phyloP scores from a whole-genome alignment of 768 basidiomycete genomes.

The Leccinum subgranulosum region DNA sequence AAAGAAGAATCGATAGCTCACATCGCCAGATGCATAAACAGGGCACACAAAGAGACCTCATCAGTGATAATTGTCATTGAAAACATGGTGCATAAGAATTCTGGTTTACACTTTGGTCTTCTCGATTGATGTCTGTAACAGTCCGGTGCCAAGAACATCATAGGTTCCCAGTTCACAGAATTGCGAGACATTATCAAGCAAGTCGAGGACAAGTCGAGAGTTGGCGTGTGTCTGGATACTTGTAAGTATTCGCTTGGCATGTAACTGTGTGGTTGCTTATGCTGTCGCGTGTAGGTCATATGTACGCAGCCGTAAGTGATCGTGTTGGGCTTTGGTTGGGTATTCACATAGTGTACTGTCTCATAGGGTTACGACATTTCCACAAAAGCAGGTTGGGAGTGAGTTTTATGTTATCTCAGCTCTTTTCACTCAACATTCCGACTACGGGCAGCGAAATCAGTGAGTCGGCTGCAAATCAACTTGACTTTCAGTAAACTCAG shows the following conservation, averaged over 20 bases:
- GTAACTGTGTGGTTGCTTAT: neutral
- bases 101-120: neutral
- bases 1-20: conserved; percentile 55
- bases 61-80: conserved; percentile 68
- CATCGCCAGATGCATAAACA: conserved; percentile 73
- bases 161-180: conserved; percentile 70
- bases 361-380: conserved; percentile 77
- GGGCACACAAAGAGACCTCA: conserved; percentile 61
- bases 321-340: conserved; percentile 40
- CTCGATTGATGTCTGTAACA: conserved; percentile 23
- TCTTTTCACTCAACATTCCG: neutral
- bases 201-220: conserved; percentile 69
- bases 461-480: conserved; percentile 7
- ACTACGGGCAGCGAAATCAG: conserved; percentile 22
- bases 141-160: conserved; percentile 78
- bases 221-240: conserved; percentile 85
- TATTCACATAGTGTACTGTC: neutral
- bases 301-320: conserved; percentile 66
- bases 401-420: conserved; percentile 22
- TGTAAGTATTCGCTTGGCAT: conserved; percentile 42
- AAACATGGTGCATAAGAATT: conserved; percentile 62
- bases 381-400: conserved; percentile 70
- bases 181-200: conserved; percentile 63
- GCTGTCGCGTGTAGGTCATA: conserved; percentile 49
- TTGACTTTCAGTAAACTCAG: neutral